A percentile compares a stretch with the other conserved stretches of the same genome.
These are phyloP conservation scores for Eimeria brunetti DNA, from an alignment of 169 alveolate genomes.

Conservation along the genomic window DNA sequence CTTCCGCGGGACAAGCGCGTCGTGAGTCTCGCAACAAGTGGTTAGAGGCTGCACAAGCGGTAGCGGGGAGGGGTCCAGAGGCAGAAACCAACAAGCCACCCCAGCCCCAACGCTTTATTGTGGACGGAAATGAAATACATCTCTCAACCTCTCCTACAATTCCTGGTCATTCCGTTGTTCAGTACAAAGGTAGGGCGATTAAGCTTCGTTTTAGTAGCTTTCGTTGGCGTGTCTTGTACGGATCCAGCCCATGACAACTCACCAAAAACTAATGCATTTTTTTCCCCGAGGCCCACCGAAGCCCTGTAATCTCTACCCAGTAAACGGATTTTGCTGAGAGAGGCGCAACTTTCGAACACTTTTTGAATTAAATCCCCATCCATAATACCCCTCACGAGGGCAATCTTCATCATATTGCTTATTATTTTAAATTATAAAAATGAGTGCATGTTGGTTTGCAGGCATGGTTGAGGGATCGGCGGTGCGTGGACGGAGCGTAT, in stretches of 20 bases:
- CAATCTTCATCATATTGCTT: not conserved
- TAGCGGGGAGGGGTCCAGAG: constrained; percentile 27
- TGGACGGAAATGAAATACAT: constrained; percentile 45
- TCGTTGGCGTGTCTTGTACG: not conserved
- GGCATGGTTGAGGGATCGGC: constrained; percentile 65
- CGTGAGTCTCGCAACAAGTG: constrained; percentile 55
- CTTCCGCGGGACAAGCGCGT: not conserved
- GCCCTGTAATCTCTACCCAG: not conserved
- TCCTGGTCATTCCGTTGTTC: constrained; percentile 59
- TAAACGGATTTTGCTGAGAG: not conserved
- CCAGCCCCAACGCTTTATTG: constrained; percentile 3
- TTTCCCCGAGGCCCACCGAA: not conserved
- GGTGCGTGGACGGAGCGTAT: constrained; percentile 54
- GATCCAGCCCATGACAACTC: not conserved
- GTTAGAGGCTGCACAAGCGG: constrained; percentile 52
- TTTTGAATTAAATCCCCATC: not conserved
- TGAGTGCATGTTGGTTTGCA: constrained; percentile 11
- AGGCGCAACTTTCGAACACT: not conserved
- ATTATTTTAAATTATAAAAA: no score
- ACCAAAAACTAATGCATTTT: not conserved
- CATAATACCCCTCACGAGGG: not conserved
- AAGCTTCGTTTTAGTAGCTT: not conserved
- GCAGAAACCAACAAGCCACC: not conserved
- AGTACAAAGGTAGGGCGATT: constrained; percentile 11
- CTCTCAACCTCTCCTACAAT: constrained; percentile 53